Evolutionary conservation across 352 stramenopile genomes (phyloP), one percentile per base, ranked within the genome.

Genomic region (Aphanomyces stellatus): DNA sequence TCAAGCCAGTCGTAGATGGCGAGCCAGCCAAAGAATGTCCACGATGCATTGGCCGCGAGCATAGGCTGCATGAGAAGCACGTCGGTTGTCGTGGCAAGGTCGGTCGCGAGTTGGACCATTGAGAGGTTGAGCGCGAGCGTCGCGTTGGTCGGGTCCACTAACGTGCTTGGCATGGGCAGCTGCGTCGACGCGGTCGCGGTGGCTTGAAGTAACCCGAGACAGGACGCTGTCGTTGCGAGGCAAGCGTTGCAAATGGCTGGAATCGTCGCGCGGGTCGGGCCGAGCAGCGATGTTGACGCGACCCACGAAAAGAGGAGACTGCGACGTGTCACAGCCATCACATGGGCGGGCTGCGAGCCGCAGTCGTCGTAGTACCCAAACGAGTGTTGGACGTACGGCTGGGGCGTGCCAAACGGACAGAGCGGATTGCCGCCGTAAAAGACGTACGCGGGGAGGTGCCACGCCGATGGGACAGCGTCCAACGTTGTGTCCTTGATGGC

Each of bases 361-460:
- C 56, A 64, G 3, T 30, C 56, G 30, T 64, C 56, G 41, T 53
- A 30, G 51, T 49, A 64, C 3, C 56, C 56, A 53, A 64, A 64
- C 11, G 56, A 59, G 1, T 64, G 13, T 28, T 64, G 56, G 4
- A 64, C 56, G 51, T 51, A 64, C 0, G 0, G 4, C 17, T 28
- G 56, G 2, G 35, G 22, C 41, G 53, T 30, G 22, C 56, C 56
- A 64, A 64, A 64, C 4, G 25, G 25, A 30, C 56, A 64, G 25
- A 64, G 27, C 19, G 27, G 56, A 30, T 64, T 64, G 2, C 56
- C 56, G 30, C 56, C 56, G 27, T 64, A 53, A 53, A 51, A 64
- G 13, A 35, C 35, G 4, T n/a, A 46, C 11, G 13, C 37, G n/a
- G 13, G 11, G 37, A 11, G 13, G 13, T 46, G 13, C 37, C 37